Evolutionary conservation across 164 flowering plant species (phyloP).

Genomic region (Tinospora cordifolia): DNA sequence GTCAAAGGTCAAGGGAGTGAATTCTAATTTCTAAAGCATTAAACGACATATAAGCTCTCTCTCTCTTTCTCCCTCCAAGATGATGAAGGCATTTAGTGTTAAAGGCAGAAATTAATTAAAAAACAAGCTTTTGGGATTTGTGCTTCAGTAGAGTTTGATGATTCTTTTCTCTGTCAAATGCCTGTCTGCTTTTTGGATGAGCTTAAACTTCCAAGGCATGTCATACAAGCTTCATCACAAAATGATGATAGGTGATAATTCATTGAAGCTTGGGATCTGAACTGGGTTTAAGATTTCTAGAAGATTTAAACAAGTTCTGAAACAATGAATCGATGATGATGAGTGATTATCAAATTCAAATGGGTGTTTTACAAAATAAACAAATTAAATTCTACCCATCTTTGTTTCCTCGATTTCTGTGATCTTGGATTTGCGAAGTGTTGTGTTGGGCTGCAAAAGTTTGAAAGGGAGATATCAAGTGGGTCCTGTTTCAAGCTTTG

Average conservation of each 20-base stretch:
- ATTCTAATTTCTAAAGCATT: neutral
- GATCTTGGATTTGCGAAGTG: neutral
- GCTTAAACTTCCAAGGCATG: constrained; percentile 11
- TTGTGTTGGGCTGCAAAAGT: neutral
- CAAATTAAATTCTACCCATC: neutral
- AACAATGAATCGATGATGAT: neutral
- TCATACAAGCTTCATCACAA: neutral
- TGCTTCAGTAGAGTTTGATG: neutral
- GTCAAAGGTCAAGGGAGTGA: neutral
- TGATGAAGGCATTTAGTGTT: neutral
- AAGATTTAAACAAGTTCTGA: constrained; percentile 6
- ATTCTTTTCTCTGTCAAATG: neutral
- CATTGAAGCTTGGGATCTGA: neutral
- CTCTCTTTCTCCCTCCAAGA: neutral
- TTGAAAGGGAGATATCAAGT: neutral
- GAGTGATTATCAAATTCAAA: neutral
- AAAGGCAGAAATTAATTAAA: neutral
- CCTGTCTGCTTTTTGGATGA: constrained; percentile 10
- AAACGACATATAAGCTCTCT: neutral
- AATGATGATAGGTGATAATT: constrained; percentile 3
- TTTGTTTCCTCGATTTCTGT: constrained; percentile 1
- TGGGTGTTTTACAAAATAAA: neutral
- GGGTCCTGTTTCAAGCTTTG: constrained; percentile 1
- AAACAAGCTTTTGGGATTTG: constrained; percentile 5
- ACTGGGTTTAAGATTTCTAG: constrained; percentile 8